These are phyloP conservation scores for Fusarium musae DNA, from an alignment of 2,329 filamentous ascomycete species.

Conservation along the genomic window DNA sequence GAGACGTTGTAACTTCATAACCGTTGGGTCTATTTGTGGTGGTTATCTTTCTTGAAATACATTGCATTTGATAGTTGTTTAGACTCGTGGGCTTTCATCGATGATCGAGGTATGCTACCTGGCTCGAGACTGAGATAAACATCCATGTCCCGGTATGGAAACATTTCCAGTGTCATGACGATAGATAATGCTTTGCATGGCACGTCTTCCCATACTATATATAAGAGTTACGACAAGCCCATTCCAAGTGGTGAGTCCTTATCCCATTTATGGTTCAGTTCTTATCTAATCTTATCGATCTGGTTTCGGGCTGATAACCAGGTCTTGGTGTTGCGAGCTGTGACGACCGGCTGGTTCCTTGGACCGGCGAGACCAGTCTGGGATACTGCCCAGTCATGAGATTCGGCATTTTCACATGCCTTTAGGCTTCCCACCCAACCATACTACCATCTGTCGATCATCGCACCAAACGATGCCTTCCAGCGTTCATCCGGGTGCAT, in stretches of 20 bases:
- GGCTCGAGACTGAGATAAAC: background rate
- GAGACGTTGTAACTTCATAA: background rate
- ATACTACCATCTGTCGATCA: background rate
- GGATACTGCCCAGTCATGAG: no score
- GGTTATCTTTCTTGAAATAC: background rate
- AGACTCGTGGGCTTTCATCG: background rate
- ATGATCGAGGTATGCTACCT: background rate
- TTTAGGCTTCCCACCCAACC: background rate
- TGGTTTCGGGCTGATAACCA: background rate
- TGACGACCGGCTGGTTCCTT: background rate
- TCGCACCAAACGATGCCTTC: background rate
- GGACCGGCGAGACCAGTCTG: background rate
- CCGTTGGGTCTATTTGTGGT: no score
- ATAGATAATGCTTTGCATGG: background rate
- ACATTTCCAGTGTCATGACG: accelerated
- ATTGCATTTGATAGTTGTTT: background rate
- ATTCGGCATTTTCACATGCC: background rate
- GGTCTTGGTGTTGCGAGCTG: background rate
- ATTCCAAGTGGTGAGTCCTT: no score
- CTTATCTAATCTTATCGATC: background rate
- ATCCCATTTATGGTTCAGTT: background rate
- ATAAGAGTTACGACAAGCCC: accelerated
- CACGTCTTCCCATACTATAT: accelerated
- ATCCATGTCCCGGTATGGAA: accelerated
- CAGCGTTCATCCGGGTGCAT: background rate